phyloP scores from a whole-genome alignment of 2,329 filamentous ascomycete genomes.

The Metarhizium guizhouense region DNA sequence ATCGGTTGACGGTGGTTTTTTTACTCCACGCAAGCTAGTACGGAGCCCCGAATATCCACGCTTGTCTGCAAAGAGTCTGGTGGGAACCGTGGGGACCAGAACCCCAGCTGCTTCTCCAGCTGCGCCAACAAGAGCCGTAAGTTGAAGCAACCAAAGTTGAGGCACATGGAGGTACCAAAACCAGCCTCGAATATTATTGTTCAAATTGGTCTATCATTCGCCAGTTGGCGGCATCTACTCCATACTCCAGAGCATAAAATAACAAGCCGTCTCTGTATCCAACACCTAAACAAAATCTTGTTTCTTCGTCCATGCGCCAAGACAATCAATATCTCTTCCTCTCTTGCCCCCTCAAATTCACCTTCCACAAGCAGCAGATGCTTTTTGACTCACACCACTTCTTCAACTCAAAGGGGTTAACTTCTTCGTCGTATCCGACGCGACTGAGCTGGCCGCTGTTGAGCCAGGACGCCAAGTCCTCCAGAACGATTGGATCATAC shows the following conservation, averaged over 20 bases:
- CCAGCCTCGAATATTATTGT: no score
- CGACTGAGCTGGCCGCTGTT: conserved; percentile 60
- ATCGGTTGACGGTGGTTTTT: no score
- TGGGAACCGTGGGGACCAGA: no score
- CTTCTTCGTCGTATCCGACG: conserved; percentile 57
- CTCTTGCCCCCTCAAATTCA: conserved; percentile 41
- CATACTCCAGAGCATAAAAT: not conserved
- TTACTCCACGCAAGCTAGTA: not conserved
- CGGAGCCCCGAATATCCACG: no score
- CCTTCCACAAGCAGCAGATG: conserved; percentile 71
- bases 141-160: no score
- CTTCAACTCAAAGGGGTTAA: conserved; percentile 60
- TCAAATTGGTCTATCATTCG: not conserved
- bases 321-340: conserved; percentile 29
- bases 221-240: not conserved
- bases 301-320: not conserved
- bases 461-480: conserved; percentile 77
- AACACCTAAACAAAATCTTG: not conserved
- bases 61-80: no score
- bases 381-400: conserved; percentile 85
- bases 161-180: no score
- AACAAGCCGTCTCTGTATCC: not conserved
- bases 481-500: conserved; percentile 82
- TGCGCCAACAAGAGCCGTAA: no score
- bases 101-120: no score